Conservation (phyloP, 2,329 filamentous ascomycete species). For the Grosmannia huntii region DNA sequence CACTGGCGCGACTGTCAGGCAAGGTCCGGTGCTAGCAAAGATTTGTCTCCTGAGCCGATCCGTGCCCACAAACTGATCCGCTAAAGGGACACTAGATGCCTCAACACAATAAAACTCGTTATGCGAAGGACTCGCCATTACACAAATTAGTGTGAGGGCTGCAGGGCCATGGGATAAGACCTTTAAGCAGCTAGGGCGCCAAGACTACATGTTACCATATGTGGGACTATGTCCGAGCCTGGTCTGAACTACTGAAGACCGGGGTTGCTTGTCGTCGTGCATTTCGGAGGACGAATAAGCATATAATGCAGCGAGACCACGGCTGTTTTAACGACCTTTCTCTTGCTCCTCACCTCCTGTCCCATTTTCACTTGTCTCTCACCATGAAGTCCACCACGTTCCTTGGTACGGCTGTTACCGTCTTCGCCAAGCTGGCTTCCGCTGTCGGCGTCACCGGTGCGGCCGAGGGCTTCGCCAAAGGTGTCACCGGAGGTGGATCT, state of each 20-base stretch:
- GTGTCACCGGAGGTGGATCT: not conserved
- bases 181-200: not conserved
- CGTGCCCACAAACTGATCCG: not conserved
- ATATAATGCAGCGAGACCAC: not conserved
- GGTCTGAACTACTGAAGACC: not conserved
- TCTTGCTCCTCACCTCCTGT: not conserved
- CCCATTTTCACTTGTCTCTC: not conserved
- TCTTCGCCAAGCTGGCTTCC: not conserved
- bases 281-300: not conserved
- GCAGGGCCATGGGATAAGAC: not conserved
- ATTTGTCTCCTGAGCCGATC: not conserved
- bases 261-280: not conserved
- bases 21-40: not conserved
- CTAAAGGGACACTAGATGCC: not conserved
- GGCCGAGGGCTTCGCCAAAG: constrained; percentile 1
- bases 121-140: not conserved
- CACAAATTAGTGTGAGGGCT: not conserved
- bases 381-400: not conserved
- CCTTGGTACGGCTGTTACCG: not conserved
- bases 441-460: not conserved
- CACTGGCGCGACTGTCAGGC: not conserved
- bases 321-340: not conserved
- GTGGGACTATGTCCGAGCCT: too few relatives aligned
- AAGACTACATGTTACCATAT: not conserved
- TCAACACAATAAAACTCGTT: not conserved